Base-by-base conservation (phyloP, 2,329 filamentous ascomycete genomes). In the Neurospora crassa region DNA sequence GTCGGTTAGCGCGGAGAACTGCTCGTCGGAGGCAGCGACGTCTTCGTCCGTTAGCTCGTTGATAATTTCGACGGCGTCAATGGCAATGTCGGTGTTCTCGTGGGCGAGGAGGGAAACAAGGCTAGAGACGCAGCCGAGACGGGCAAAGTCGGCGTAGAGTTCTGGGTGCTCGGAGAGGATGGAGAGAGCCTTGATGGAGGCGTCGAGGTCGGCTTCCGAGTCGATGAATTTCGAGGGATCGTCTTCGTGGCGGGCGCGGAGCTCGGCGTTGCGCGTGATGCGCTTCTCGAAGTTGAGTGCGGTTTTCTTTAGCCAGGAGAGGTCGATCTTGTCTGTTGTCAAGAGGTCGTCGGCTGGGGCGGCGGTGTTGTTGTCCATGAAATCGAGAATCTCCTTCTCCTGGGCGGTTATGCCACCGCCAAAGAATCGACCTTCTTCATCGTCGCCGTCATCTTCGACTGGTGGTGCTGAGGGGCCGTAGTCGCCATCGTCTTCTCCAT, bases 61-160 rank as follows among this genome's bases (percentile, higher is more conserved):
- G 69, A 99, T 88, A 67, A 97, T 92, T 82, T 98, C 92, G 68
- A 97, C 90, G 0, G 91, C 92, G 74, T 91, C 92, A 76, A 98
- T 97, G 12, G 96, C 94, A 74, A 99, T 96, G 78, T 99, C 96
- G 0, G 94, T 95, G 79, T 99, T 99, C 77, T 99, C 96, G 79
- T 99, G 96, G 18, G 95, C 91, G 68, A 99, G 83, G 69, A 99
- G 82, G 1, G 90, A 88, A 1, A 97, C 93, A 69, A 99, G 81
- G 70, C 91, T 94, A 5, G 82, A 87, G 0, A 90, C 89, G 72
- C 89, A 92, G 24, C 92, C 92, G 69, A 94, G 84, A 75, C 89
- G 90, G 41, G 91, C 90, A 77, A 97, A 94, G 73, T 96, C 92
- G 14, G 84, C 83, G 80, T 96, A 97, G 24, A 97, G 85, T 73